A percentile compares a stretch with the other conserved stretches of the same genome.
phyloP scores from a whole-genome alignment of 768 basidiomycete species.

The Boletus vinaceobasis region DNA sequence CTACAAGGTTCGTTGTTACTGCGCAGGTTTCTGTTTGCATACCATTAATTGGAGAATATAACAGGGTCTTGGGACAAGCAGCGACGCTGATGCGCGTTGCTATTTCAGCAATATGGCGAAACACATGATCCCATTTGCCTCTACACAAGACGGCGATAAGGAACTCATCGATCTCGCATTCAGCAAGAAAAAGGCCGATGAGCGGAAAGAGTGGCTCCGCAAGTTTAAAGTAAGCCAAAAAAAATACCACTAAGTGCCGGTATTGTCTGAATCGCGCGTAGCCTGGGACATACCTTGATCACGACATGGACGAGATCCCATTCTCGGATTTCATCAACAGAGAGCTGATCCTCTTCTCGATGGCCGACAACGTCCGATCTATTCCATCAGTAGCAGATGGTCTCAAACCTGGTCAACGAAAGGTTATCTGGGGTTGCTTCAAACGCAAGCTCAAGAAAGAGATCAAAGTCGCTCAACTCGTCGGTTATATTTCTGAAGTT shows the following conservation, averaged over 20 bases:
- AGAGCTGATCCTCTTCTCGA: slow-evolving; percentile 96
- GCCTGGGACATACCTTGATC: slow-evolving; percentile 94
- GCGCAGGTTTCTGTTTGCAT: neutral
- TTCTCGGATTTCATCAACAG: slow-evolving; percentile 96
- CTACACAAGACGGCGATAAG: slow-evolving; percentile 76
- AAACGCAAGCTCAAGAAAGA: slow-evolving; percentile 90
- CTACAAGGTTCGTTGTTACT: slow-evolving; percentile 72
- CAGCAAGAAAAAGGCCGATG: slow-evolving; percentile 99
- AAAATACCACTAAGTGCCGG: neutral
- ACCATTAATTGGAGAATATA: neutral
- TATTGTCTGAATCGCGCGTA: slow-evolving; percentile 28
- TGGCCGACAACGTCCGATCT: slow-evolving; percentile 98
- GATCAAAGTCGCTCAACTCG: slow-evolving; percentile 94
- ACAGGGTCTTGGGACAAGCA: slow-evolving; percentile 95
- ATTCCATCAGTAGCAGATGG: slow-evolving; percentile 94
- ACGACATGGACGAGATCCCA: slow-evolving; percentile 80
- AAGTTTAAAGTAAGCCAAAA: slow-evolving; percentile 68
- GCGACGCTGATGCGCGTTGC: slow-evolving; percentile 81
- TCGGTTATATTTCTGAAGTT: slow-evolving; percentile 92
- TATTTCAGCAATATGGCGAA: slow-evolving; percentile 92
- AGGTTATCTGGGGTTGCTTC: slow-evolving; percentile 95
- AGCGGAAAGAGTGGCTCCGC: slow-evolving; percentile 96
- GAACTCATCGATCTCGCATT: slow-evolving; percentile 95
- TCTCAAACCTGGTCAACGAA: slow-evolving; percentile 95
- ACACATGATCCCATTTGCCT: slow-evolving; percentile 91